Evolutionary conservation across 495 filamentous ascomycete species (phyloP).

Genomic region (Aspergillus cavernicola): DNA sequence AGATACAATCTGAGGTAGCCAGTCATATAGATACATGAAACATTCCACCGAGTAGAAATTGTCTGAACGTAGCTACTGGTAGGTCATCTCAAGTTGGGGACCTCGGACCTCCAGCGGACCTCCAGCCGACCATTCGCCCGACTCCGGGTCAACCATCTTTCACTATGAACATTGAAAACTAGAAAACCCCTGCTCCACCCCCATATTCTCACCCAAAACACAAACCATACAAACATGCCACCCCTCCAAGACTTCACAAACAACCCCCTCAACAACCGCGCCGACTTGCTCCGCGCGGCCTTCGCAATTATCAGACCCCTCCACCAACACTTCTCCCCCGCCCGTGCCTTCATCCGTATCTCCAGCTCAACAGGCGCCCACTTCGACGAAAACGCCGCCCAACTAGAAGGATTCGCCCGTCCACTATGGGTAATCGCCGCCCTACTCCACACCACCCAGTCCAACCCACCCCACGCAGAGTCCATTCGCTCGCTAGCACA

Average conservation of each 20-base stretch:
- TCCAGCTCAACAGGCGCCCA: constrained; percentile 2
- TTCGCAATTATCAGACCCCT: constrained; percentile 1
- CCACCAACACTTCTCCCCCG: constrained; percentile 1
- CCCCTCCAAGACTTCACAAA: constrained; percentile 6
- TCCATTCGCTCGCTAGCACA: not conserved
- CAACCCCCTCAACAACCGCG: not conserved
- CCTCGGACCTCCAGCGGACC: too few species aligned
- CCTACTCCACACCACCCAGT: not conserved
- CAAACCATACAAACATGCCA: constrained; percentile 7
- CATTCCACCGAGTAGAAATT: too few species aligned
- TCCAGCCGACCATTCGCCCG: not conserved
- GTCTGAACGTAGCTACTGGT: too few species aligned
- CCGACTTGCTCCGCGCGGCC: constrained; percentile 1
- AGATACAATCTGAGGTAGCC: too few species aligned
- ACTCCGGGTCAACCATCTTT: too few species aligned
- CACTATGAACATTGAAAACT: too few species aligned
- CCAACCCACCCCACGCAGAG: not conserved
- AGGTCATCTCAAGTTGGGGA: too few species aligned
- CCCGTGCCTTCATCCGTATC: not conserved
- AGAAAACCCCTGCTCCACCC: too few species aligned
- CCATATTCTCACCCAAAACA: too few species aligned
- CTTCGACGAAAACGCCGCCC: constrained; percentile 4
- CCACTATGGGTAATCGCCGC: constrained; percentile 1
- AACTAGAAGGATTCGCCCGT: constrained; percentile 2
- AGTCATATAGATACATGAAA: too few species aligned